Conservation (phyloP, 2,329 filamentous ascomycete species). For the Arthrobotrys sinensis region DNA sequence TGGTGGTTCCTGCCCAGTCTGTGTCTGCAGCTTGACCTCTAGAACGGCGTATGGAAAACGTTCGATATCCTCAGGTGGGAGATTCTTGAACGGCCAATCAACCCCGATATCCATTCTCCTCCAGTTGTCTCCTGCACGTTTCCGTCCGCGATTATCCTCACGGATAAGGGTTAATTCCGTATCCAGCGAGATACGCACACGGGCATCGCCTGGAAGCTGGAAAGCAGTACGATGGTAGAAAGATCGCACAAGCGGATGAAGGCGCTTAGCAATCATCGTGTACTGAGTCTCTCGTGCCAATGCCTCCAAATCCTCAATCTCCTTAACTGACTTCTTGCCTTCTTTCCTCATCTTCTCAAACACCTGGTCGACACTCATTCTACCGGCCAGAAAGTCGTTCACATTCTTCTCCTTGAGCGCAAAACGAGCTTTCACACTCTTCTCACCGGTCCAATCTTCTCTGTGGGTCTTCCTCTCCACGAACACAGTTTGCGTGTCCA, state of each 20-base stretch:
- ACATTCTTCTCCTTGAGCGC: slow-evolving; percentile 97
- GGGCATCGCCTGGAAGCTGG: slow-evolving; percentile 94
- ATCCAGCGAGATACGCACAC: slow-evolving; percentile 95
- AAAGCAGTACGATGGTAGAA: slow-evolving; percentile 99
- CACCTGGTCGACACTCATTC: slow-evolving; percentile 86
- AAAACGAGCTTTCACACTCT: slow-evolving; percentile 98
- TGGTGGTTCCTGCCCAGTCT: slow-evolving; percentile 92
- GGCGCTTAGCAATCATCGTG: slow-evolving; percentile 86
- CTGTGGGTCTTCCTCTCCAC: slow-evolving; percentile 98
- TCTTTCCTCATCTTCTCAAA: slow-evolving; percentile 98
- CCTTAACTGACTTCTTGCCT: slow-evolving; percentile 91
- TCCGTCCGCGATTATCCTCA: slow-evolving; percentile 91
- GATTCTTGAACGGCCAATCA: slow-evolving; percentile 91
- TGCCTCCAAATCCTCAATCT: slow-evolving; percentile 91
- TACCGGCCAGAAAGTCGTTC: slow-evolving; percentile 88
- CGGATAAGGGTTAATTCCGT: slow-evolving; percentile 95
- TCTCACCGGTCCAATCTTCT: slow-evolving; percentile 99
- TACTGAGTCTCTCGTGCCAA: slow-evolving; percentile 94
- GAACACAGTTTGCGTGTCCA: slow-evolving; percentile 95
- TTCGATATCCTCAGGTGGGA: slow-evolving; percentile 86
- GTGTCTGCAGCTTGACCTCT: slow-evolving; percentile 97
- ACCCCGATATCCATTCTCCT: slow-evolving; percentile 97
- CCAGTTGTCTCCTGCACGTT: slow-evolving; percentile 89
- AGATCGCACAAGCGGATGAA: slow-evolving; percentile 90
- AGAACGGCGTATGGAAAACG: slow-evolving; percentile 96